Evolutionary conservation across 2,329 filamentous ascomycete genomes (phyloP), one percentile per base, ranked within the genome.

Genomic region (Sclerotinia glacialis): DNA sequence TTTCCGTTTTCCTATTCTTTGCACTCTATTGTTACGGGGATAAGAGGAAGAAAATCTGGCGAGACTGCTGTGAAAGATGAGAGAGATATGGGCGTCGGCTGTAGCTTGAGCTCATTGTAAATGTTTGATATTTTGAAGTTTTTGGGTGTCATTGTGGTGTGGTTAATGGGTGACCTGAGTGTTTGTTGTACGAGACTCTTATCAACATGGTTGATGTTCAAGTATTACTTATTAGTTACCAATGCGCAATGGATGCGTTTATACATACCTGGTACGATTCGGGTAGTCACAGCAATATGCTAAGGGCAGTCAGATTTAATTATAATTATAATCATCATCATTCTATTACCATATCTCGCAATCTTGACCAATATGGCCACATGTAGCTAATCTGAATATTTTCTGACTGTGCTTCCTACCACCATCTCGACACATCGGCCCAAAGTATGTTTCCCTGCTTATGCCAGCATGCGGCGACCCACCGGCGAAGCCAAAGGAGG

Each of bases 221-320:
- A 23, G 42, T 47, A 59, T n/a, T 42, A 28, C 37, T 56, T 28
- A 40, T 56, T 28, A 40, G 44, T 56, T 60, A 21, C 12, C 37
- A 49, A 60, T 31, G 56, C 56, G 28, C 28, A 23, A 18, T 60
- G 28, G 8, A 47, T 21, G 56, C 56, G n/a, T 12, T 49, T 49
- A 44, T 34, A 34, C 14, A 37, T 49, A 26, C 44, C 49, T 31
- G 28, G 31, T 37, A 26, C 14, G 26, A 49, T 37, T 40, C 58
- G 58, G 58, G n/a, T 60, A 26, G 42, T 49, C 58, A 37, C 58
- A 37, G 44, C 58, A 26, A 61, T 31, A 49, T 7, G 14, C 31
- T 40, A 31, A 61, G 49, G 40, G 44, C 18, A 65, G 64, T 65
- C 53, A 65, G 64, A 65, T 34, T 49, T 65, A 61, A 60, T 65